Base-by-base conservation (phyloP, 2,329 filamentous ascomycete genomes). In the Trichoderma gracile region DNA sequence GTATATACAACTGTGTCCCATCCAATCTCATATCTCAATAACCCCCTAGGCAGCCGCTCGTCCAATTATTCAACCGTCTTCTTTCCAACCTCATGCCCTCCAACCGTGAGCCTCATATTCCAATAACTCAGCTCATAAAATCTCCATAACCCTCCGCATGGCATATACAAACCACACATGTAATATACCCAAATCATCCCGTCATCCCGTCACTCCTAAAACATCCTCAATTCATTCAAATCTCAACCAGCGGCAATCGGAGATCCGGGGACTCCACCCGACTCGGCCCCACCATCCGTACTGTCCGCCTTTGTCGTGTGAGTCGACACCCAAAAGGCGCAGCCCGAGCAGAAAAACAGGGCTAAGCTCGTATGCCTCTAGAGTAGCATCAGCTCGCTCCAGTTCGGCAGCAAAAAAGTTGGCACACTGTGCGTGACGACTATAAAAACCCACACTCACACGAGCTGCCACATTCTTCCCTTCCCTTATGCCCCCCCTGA, bases 401-500 rank as follows among this genome's bases (percentile, higher is more conserved):
- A 14, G 33, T 5, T 38, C 33, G 33, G 33, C 33, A 38, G 33
- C 33, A 38, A 19, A 38, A 19, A 25, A 27, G 30, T 42, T 50
- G 60, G 25, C 60, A 63, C 60, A 63, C 52, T 55, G 52, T 63
- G 52, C 30, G 21, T 55, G 42, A 17, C 62, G 45, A 23, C 30
- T 64, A 64, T 64, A 64, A 69, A 71, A 71, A 63, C 59, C 58
- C 43, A 64, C 69, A 66, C 65, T n/a, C 57, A 27, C n/a, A 46
- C 60, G 49, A 56, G 46, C 38, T 66, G 45, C 47, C 58, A 61
- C 56, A 55, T 42, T 55, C 61, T 38, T 43, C 33, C 23, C 23
- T 45, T 38, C 25, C 23, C 12, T 45, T n/a, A 14, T 5, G 10
- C 33, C 19, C 58, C 46, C 62, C 49, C 55, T 64, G 40, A 43